Percentiles rank a stretch among this genome's conserved stretches.
phyloP scores from a whole-genome alignment of 257 asterid genomes.

The Leptodermis oblonga region DNA sequence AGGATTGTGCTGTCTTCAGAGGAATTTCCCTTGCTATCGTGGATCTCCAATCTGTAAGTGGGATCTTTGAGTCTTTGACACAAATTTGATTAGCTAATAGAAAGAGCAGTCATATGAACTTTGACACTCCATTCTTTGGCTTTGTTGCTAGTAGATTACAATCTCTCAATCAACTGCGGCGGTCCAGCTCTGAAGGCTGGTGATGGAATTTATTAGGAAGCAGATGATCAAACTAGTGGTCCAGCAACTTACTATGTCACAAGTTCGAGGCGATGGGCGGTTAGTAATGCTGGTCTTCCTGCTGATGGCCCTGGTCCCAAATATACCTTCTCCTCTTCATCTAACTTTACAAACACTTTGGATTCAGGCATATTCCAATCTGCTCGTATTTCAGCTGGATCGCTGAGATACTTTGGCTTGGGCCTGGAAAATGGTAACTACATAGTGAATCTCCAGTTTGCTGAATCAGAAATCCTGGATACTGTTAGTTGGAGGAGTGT shows the following conservation, averaged over 20 bases:
- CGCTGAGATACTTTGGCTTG: constrained; percentile 75
- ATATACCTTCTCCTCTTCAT: constrained; percentile 22
- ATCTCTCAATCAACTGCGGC: constrained; percentile 67
- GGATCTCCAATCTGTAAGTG: constrained; percentile 51
- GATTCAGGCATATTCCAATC: constrained; percentile 60
- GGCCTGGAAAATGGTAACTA: constrained; percentile 81
- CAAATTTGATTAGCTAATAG: background rate
- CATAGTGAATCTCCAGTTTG: constrained; percentile 63
- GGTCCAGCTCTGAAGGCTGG: constrained; percentile 47
- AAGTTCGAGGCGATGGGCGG: constrained; percentile 60
- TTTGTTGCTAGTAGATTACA: constrained; percentile 47
- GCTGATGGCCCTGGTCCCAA: constrained; percentile 37
- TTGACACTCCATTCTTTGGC: constrained; percentile 1
- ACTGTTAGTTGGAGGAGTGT: constrained; percentile 54
- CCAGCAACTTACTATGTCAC: constrained; percentile 56
- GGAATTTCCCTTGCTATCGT: constrained; percentile 59
- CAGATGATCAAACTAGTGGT: constrained; percentile 57
- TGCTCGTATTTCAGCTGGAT: constrained; percentile 68
- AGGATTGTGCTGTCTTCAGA: constrained; percentile 69
- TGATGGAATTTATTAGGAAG: constrained; percentile 37
- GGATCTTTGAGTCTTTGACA: no score
- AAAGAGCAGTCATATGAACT: background rate
- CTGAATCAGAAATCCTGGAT: constrained; percentile 39
- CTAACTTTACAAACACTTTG: constrained; percentile 44
- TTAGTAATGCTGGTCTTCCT: constrained; percentile 71